These are phyloP conservation scores for Solanum lignicaule DNA, from an alignment of 257 asterid species.

Conservation along the genomic window DNA sequence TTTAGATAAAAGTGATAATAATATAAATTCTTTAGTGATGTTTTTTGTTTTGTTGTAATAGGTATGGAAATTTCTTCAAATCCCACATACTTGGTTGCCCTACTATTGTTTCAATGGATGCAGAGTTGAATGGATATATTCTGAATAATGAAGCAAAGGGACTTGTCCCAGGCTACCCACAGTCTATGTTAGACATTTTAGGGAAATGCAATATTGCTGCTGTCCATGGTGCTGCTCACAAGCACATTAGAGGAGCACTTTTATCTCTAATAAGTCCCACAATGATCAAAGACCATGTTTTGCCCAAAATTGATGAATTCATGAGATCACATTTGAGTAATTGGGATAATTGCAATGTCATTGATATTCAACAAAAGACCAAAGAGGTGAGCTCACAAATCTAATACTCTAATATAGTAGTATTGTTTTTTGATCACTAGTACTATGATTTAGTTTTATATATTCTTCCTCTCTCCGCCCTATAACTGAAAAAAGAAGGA, in stretches of 20 bases:
- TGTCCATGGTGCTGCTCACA: constrained; percentile 57
- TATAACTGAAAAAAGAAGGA: too few relatives aligned
- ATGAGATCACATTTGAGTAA: constrained; percentile 37
- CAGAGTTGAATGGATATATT: constrained; percentile 60
- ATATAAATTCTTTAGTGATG: neutral
- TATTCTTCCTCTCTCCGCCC: neutral
- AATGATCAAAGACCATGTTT: constrained; percentile 30
- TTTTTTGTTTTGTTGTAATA: neutral
- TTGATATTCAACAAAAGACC: constrained; percentile 60
- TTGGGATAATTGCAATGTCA: constrained; percentile 33
- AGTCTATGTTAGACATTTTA: constrained; percentile 73
- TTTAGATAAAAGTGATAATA: too few relatives aligned
- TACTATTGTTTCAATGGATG: constrained; percentile 74
- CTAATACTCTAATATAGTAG: too few relatives aligned
- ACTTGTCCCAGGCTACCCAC: constrained; percentile 78
- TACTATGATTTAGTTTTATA: neutral
- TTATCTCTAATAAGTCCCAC: constrained; percentile 55
- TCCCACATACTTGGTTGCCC: constrained; percentile 84
- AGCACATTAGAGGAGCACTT: constrained; percentile 44
- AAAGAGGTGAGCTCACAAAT: constrained; percentile 22
- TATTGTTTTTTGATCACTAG: neutral
- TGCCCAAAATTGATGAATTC: constrained; percentile 42
- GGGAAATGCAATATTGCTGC: constrained; percentile 68
- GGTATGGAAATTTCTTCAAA: constrained; percentile 75
- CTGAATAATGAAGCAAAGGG: constrained; percentile 68